Evolutionary conservation across 2,329 filamentous ascomycete species (phyloP), one percentile per base, ranked within the genome.

Genomic region (Penicillium italicum): DNA sequence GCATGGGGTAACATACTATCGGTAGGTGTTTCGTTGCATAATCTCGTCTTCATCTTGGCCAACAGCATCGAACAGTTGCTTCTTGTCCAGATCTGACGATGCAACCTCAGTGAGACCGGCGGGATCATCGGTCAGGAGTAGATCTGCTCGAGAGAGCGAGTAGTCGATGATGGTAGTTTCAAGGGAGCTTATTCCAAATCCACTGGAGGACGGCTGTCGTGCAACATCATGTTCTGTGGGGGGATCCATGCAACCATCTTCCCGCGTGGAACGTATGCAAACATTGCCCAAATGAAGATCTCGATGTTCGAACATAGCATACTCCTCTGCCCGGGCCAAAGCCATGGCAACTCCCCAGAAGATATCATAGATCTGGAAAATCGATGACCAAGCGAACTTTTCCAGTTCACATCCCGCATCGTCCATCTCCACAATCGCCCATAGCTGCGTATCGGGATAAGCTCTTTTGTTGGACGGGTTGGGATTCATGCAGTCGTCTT

Each of bases 141-240:
- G 72, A 24, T 79, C 76, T 2, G 83, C 83, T n/a, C 85, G 80
- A 1, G 84, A 86, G 34, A 87, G 78, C 1, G 85, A 87, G 69
- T 87, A 88, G 68, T 88, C 85, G 61, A 88, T 88, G 24, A 88
- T 79, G 0, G 85, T 87, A 1, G 83, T 83, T 61, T 85, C 81
- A 4, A 87, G 70, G 1, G 76, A 75, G 14, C 82, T 83, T 54
- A 83, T 77, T 2, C 79, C 77, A 24, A 85, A 72, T 20, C 73
- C 73, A 55, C 78, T 71, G 2, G 69, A 66, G 18, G 69, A 70
- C n/a, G 66, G 58, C 12, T 69, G 62, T 20, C 65, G 60, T 18
- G 63, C 64, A 37, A 72, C 59, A 2, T 71, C 66, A 16, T 70
- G 52, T 34, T 72, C 66, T 3, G 69, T 64, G 5, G 71, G 67